phyloP scores from a whole-genome alignment of 129 eudicot genomes.

The Helichrysum umbraculigerum region DNA sequence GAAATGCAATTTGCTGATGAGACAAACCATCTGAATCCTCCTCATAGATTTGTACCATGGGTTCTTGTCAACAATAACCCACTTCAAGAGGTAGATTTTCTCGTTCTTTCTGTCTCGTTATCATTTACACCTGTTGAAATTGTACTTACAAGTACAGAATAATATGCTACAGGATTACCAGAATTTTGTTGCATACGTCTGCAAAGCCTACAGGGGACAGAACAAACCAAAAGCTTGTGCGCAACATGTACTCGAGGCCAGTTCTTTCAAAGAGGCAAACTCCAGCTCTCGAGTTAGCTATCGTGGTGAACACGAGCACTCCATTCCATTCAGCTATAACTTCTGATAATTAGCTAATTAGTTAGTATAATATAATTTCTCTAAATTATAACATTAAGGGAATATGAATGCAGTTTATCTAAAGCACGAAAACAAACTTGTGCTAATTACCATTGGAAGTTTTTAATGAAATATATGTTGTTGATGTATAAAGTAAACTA shows the following conservation, averaged over 20 bases:
- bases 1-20: conserved; percentile 61
- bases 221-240: conserved; percentile 50
- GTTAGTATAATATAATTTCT: background rate
- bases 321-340: conserved; percentile 28
- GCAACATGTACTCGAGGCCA: conserved; percentile 28
- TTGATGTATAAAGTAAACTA: background rate
- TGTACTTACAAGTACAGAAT: conserved; percentile 13
- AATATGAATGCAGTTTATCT: conserved; percentile 11
- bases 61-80: conserved; percentile 70
- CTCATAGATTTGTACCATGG: conserved; percentile 79
- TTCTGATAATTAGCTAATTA: conserved; percentile 1
- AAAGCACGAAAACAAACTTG: background rate
- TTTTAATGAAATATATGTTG: background rate
- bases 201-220: conserved; percentile 66
- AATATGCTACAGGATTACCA: conserved; percentile 57
- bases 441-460: background rate
- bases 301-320: conserved; percentile 17
- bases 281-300: conserved; percentile 43
- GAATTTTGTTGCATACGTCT: conserved; percentile 63
- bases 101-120: background rate
- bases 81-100: conserved; percentile 52
- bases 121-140: too few species aligned
- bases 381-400: background rate
- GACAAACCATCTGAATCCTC: conserved; percentile 63
- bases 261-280: conserved; percentile 27